Conservation (phyloP, 2,329 filamentous ascomycete species). For the Seiridium unicorne region DNA sequence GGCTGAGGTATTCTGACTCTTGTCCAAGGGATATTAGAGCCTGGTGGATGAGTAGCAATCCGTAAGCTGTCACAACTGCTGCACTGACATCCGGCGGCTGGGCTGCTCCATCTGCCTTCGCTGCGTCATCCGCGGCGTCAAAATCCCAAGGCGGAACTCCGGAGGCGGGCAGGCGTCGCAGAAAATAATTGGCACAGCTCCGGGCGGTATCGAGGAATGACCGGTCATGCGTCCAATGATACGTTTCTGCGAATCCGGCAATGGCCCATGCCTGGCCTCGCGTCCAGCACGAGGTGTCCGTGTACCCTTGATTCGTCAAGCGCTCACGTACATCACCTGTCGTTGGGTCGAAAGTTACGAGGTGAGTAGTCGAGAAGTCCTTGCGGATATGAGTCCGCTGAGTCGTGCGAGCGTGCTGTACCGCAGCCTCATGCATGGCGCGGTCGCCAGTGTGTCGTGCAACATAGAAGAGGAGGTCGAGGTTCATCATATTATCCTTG, state of each 20-base stretch:
- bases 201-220: constrained; percentile 41
- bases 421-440: constrained; percentile 31
- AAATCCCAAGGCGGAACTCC: constrained; percentile 50
- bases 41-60: constrained; percentile 33
- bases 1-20: constrained; percentile 24
- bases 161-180: constrained; percentile 32
- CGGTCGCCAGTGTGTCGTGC: constrained; percentile 29
- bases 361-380: constrained; percentile 37
- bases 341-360: constrained; percentile 42
- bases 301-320: constrained; percentile 47
- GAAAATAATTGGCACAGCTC: constrained; percentile 43
- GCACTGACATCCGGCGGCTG: constrained; percentile 36
- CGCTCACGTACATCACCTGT: constrained; percentile 36
- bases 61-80: constrained; percentile 35
- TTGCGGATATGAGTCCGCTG: constrained; percentile 36
- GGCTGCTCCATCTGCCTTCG: background rate
- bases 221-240: constrained; percentile 40
- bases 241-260: constrained; percentile 44
- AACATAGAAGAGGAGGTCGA: constrained; percentile 41
- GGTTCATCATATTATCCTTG: constrained; percentile 39
- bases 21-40: constrained; percentile 16
- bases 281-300: constrained; percentile 42
- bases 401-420: constrained; percentile 36
- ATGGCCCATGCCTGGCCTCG: constrained; percentile 50
- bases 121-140: constrained; percentile 25